Percentiles rank a stretch among this genome's conserved stretches.
These are phyloP conservation scores for Rhodotorula graminis DNA, from an alignment of 768 basidiomycete species.

Conservation along the genomic window DNA sequence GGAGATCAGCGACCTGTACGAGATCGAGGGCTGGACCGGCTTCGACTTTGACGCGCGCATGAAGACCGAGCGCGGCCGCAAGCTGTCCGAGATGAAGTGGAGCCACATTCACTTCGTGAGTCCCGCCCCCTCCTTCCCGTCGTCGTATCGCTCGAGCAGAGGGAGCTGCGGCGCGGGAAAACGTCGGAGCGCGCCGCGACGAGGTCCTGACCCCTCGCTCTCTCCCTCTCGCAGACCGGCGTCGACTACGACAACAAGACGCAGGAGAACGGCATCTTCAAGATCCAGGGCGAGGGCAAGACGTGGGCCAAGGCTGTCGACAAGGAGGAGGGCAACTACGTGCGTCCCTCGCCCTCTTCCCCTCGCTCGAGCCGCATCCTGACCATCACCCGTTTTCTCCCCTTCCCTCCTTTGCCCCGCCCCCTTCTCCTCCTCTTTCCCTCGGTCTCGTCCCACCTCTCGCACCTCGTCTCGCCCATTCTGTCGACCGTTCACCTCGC, in stretches of 20 bases:
- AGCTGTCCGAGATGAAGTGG: constrained; percentile 48
- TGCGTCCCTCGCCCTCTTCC: too few species aligned
- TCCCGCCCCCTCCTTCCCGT: not conserved
- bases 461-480: too few species aligned
- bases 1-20: constrained; percentile 46
- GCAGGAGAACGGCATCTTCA: constrained; percentile 45
- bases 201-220: not conserved
- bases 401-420: not conserved
- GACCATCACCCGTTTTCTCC: too few species aligned
- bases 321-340: constrained; percentile 46
- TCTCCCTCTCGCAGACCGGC: constrained; percentile 44
- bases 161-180: too few species aligned
- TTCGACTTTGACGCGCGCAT: constrained; percentile 51
- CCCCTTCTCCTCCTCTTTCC: not conserved
- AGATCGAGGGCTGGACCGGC: constrained; percentile 50
- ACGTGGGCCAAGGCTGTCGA: constrained; percentile 48
- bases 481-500: too few species aligned
- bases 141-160: too few species aligned
- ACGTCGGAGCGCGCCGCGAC: not conserved
- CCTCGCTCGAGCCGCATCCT: too few species aligned
- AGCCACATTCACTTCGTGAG: constrained; percentile 22
- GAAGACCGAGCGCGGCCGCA: constrained; percentile 22
- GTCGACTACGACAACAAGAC: constrained; percentile 50
- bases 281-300: constrained; percentile 51
- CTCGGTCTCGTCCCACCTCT: too few species aligned